Percentiles rank a stretch among this genome's conserved stretches.
phyloP scores from a whole-genome alignment of 176 grass and related monocot species.

The Oropetium thomaeum region DNA sequence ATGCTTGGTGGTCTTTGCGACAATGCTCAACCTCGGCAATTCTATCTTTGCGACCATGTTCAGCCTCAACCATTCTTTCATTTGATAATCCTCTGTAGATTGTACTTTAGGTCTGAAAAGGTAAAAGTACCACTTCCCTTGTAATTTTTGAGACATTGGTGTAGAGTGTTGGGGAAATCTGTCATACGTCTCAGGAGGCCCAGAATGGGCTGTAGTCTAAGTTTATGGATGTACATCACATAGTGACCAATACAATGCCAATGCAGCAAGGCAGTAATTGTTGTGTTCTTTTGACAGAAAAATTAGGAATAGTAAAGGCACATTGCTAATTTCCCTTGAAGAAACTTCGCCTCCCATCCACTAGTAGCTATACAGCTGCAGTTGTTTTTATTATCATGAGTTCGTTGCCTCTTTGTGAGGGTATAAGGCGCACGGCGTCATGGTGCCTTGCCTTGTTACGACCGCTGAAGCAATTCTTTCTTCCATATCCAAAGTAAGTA shows the following conservation, averaged over 20 bases:
- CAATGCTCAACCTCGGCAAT: slow-evolving; percentile 10
- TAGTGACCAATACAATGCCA: background rate
- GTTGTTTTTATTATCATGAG: background rate
- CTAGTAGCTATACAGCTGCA: background rate
- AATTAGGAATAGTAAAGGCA: slow-evolving; percentile 6
- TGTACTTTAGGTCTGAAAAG: slow-evolving; percentile 49
- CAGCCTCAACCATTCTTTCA: slow-evolving; percentile 41
- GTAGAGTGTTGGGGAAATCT: slow-evolving; percentile 38
- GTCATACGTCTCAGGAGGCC: slow-evolving; percentile 46
- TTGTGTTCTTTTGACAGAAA: slow-evolving; percentile 30
- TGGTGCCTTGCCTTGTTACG: background rate
- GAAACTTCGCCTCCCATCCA: background rate
- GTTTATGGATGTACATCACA: slow-evolving; percentile 27
- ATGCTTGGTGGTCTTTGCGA: background rate
- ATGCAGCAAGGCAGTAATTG: background rate
- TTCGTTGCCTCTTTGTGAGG: slow-evolving; percentile 24
- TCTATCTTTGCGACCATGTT: slow-evolving; percentile 5
- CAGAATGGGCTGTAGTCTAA: slow-evolving; percentile 29
- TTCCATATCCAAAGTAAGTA: slow-evolving; percentile 10
- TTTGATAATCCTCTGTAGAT: slow-evolving; percentile 47
- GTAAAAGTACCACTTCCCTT: slow-evolving; percentile 33
- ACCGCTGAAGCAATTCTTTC: slow-evolving; percentile 48
- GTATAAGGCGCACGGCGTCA: background rate
- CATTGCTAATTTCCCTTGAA: background rate
- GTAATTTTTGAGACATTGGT: slow-evolving; percentile 46